Percentiles rank a stretch among this genome's conserved stretches.
phyloP scores from a whole-genome alignment of 257 asterid genomes.

The Verbena officinalis region DNA sequence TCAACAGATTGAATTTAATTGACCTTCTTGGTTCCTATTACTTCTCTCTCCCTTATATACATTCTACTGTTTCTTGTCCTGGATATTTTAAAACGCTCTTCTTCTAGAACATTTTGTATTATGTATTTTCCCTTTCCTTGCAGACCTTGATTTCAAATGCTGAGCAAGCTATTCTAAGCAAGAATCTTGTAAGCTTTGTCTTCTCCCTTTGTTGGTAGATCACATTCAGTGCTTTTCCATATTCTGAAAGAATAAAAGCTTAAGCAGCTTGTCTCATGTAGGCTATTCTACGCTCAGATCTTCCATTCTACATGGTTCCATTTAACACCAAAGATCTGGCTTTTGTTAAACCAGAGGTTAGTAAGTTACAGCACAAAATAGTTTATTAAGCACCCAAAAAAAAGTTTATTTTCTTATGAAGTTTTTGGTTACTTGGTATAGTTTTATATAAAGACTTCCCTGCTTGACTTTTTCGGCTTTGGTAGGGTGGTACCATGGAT shows the following conservation, averaged over 20 bases:
- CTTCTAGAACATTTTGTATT: slow-evolving; percentile 16
- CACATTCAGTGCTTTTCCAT: slow-evolving; percentile 24
- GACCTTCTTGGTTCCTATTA: not conserved
- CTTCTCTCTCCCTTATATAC: slow-evolving; percentile 5
- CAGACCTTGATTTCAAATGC: slow-evolving; percentile 76
- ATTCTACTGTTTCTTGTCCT: not conserved
- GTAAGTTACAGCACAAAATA: slow-evolving; percentile 29
- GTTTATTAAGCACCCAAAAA: too few species aligned
- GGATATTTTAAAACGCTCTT: slow-evolving; percentile 12
- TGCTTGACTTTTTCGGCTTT: too few species aligned
- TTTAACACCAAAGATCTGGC: slow-evolving; percentile 65
- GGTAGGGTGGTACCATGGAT: too few species aligned
- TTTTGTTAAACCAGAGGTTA: slow-evolving; percentile 84
- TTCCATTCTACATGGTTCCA: slow-evolving; percentile 95
- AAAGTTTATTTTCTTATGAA: not conserved
- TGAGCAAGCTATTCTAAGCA: slow-evolving; percentile 93
- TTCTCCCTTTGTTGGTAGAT: slow-evolving; percentile 10
- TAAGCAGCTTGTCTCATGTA: slow-evolving; percentile 39
- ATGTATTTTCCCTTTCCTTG: slow-evolving; percentile 26
- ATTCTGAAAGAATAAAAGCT: slow-evolving; percentile 30
- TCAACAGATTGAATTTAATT: not conserved
- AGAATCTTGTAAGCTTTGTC: slow-evolving; percentile 58
- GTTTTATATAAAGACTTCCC: too few species aligned
- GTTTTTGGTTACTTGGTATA: too few species aligned
- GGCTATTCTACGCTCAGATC: slow-evolving; percentile 70